phyloP scores from a whole-genome alignment of 2,329 filamentous ascomycete genomes.

The Aspergillus sp. region DNA sequence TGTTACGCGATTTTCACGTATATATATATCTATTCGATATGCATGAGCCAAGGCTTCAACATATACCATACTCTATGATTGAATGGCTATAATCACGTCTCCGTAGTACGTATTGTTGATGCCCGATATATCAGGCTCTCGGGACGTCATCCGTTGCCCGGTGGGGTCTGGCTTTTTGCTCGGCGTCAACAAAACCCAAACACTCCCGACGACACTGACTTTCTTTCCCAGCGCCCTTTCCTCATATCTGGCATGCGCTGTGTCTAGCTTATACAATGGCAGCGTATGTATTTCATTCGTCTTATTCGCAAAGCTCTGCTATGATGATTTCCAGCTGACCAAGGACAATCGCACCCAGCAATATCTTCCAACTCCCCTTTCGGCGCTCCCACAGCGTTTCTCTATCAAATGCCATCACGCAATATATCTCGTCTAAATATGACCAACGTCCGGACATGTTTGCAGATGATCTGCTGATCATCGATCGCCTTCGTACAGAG shows the following conservation, averaged over 20 bases:
- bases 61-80: neutral
- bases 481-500: conserved; percentile 73
- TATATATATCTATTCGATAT: conserved; percentile 14
- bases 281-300: conserved; percentile 22
- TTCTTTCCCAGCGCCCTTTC: conserved; percentile 1
- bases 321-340: neutral
- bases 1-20: conserved; percentile 8
- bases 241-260: conserved; percentile 4
- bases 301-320: neutral
- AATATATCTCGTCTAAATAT: conserved; percentile 97
- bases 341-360: conserved; percentile 22
- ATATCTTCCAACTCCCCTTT: conserved; percentile 69
- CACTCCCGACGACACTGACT: conserved; percentile 1
- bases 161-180: conserved; percentile 19
- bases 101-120: neutral
- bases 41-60: conserved; percentile 1
- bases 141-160: conserved; percentile 27
- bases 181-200: conserved; percentile 22
- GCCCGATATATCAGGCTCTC: conserved; percentile 10
- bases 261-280: conserved; percentile 20
- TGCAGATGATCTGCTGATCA: conserved; percentile 72
- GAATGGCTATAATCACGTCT: neutral
- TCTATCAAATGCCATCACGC: conserved; percentile 72
- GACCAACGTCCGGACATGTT: conserved; percentile 99
- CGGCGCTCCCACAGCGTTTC: conserved; percentile 73